Conservation (phyloP, 768 basidiomycete species). For the Hemileccinum rubropunctum region DNA sequence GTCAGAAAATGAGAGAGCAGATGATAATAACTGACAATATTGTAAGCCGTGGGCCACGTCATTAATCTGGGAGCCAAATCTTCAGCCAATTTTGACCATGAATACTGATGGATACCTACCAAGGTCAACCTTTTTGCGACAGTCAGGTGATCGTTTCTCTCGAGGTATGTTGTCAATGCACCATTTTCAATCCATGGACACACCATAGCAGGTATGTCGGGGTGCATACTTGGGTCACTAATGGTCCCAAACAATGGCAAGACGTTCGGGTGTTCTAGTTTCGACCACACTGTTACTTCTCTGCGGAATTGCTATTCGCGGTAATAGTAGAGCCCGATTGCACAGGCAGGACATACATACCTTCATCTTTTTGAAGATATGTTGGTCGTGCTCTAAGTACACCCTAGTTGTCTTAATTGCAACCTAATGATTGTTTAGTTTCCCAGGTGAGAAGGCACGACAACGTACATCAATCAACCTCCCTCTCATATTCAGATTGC, state of each 20-base stretch:
- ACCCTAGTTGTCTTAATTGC: conserved; percentile 1
- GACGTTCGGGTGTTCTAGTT: neutral
- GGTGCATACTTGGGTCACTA: neutral
- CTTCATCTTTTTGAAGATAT: neutral
- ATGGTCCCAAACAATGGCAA: neutral
- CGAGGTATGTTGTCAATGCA: neutral
- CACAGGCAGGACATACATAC: neutral
- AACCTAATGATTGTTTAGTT: neutral
- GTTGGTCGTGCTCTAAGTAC: neutral
- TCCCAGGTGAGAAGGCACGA: neutral
- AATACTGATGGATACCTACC: neutral
- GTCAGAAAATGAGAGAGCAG: neutral
- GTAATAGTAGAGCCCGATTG: neutral
- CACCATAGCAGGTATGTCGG: conserved; percentile 1
- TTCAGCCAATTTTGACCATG: neutral
- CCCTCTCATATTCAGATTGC: neutral
- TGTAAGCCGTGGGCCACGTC: neutral
- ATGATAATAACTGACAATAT: neutral
- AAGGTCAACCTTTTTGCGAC: neutral
- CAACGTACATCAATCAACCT: neutral
- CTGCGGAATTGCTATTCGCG: neutral
- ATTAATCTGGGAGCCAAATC: neutral
- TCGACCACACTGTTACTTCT: neutral
- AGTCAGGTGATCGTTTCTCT: neutral
- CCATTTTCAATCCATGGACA: neutral